These are phyloP conservation scores for Mycosphaerella sp. DNA, from an alignment of 2,329 filamentous ascomycete genomes.

Conservation along the genomic window DNA sequence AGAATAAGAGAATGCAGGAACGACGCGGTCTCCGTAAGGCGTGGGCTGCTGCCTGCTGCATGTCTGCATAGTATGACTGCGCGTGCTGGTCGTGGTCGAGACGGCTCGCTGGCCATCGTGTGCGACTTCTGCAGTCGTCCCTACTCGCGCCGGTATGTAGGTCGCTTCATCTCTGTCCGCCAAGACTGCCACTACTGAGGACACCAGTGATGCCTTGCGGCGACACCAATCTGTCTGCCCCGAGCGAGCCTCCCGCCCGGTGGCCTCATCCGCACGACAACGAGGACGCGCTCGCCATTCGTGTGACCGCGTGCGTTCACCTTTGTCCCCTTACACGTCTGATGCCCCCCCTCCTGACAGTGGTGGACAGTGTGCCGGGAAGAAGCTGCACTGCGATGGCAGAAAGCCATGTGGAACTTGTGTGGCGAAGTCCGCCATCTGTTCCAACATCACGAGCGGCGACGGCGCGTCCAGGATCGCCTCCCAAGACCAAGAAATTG, in stretches of 20 bases:
- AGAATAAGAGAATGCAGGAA: too few relatives aligned
- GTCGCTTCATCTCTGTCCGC: too few relatives aligned
- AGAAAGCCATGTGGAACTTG: conserved; percentile 7
- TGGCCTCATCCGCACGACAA: not conserved
- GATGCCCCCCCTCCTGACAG: not conserved
- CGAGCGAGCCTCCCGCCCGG: not conserved
- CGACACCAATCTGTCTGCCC: conserved; percentile 3
- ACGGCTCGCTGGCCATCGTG: not conserved
- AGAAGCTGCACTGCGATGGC: conserved; percentile 11
- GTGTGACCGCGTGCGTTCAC: conserved; percentile 1
- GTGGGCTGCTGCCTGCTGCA: too few relatives aligned
- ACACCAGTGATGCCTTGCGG: conserved; percentile 5
- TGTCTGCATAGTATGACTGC: too few relatives aligned
- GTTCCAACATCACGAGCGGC: not conserved
- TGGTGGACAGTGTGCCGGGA: conserved; percentile 3
- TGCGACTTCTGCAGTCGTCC: not conserved
- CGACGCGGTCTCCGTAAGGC: too few relatives aligned
- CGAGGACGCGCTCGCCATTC: conserved; percentile 7
- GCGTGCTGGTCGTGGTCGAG: too few relatives aligned
- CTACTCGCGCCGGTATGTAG: conserved; percentile 1
- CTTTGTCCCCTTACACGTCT: not conserved
- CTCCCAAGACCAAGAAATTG: conserved; percentile 1
- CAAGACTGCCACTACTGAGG: not conserved
- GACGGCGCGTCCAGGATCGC: not conserved
- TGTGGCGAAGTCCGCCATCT: not conserved